Percentiles rank a stretch among this genome's conserved stretches.
Conservation (phyloP, 1,284 basidiomycete species). For the Malassezia pachydermatis region DNA sequence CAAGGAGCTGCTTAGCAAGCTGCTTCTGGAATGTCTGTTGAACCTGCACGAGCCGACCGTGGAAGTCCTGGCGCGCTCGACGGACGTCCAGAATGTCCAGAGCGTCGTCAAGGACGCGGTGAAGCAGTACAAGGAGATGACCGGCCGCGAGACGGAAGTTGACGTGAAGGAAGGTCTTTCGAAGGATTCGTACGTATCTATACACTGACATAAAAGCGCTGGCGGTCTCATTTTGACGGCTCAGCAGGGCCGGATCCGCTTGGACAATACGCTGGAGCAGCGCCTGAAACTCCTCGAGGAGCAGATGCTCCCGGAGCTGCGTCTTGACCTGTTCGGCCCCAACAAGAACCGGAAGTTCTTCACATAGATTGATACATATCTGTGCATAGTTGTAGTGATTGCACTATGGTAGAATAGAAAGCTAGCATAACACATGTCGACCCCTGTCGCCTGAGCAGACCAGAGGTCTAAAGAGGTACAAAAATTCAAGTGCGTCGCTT, state of each 20-base stretch:
- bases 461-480: too few species aligned
- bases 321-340: slow-evolving; percentile 41
- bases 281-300: slow-evolving; percentile 42
- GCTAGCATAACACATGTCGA: slow-evolving; percentile 1
- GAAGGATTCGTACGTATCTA: slow-evolving; percentile 51
- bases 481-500: too few species aligned
- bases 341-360: slow-evolving; percentile 41
- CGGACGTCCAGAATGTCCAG: slow-evolving; percentile 39
- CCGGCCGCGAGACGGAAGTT: slow-evolving; percentile 60
- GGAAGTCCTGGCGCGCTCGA: slow-evolving; percentile 29
- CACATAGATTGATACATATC: slow-evolving; percentile 7
- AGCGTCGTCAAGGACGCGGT: slow-evolving; percentile 60
- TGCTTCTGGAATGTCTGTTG: slow-evolving; percentile 62
- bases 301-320: slow-evolving; percentile 46
- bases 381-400: neutral
- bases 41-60: slow-evolving; percentile 42
- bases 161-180: slow-evolving; percentile 60
- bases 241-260: slow-evolving; percentile 36
- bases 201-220: slow-evolving; percentile 43
- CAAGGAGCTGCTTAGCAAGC: slow-evolving; percentile 37
- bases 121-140: slow-evolving; percentile 61
- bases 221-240: slow-evolving; percentile 38
- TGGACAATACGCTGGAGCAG: slow-evolving; percentile 47
- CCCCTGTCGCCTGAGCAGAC: neutral
- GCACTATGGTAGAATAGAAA: slow-evolving; percentile 4